Evolutionary conservation across 2,329 filamentous ascomycete species (phyloP).

Genomic region (Sordariomycetes sp.): DNA sequence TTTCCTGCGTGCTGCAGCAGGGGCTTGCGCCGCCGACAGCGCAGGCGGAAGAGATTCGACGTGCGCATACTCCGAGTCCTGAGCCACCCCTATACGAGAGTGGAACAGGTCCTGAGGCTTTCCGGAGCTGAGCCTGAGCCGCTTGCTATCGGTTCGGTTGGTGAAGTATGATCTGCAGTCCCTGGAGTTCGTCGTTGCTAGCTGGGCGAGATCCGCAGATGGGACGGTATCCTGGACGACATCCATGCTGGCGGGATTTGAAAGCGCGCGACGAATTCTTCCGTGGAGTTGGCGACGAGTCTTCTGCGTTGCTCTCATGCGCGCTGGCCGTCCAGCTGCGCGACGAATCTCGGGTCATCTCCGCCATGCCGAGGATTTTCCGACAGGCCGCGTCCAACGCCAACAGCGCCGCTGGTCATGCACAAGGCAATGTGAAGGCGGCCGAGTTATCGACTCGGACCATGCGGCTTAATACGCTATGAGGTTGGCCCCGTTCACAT

Average conservation of each 20-base stretch:
- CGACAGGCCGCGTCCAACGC: too few species aligned
- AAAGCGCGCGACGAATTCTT: neutral
- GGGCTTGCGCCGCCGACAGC: slow-evolving; percentile 70
- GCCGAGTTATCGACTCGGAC: too few species aligned
- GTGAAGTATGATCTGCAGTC: slow-evolving; percentile 6
- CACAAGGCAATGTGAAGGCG: too few species aligned
- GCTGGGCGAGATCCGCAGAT: slow-evolving; percentile 4
- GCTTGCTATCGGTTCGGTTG: slow-evolving; percentile 18
- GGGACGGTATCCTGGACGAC: neutral
- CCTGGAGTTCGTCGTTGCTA: slow-evolving; percentile 8
- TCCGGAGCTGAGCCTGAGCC: slow-evolving; percentile 24
- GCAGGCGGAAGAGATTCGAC: slow-evolving; percentile 68
- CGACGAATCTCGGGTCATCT: too few species aligned
- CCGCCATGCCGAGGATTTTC: too few species aligned
- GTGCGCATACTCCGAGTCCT: slow-evolving; percentile 62
- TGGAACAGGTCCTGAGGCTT: neutral
- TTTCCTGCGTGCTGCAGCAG: neutral
- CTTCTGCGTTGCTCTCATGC: too few species aligned
- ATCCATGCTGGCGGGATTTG: neutral
- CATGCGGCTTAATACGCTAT: too few species aligned
- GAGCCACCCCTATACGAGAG: slow-evolving; percentile 13
- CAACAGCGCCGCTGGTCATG: too few species aligned
- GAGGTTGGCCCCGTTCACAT: too few species aligned
- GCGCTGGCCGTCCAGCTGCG: too few species aligned
- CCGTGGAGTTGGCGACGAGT: neutral